phyloP scores from a whole-genome alignment of 768 basidiomycete genomes.

The Kwoniella heveanensis region DNA sequence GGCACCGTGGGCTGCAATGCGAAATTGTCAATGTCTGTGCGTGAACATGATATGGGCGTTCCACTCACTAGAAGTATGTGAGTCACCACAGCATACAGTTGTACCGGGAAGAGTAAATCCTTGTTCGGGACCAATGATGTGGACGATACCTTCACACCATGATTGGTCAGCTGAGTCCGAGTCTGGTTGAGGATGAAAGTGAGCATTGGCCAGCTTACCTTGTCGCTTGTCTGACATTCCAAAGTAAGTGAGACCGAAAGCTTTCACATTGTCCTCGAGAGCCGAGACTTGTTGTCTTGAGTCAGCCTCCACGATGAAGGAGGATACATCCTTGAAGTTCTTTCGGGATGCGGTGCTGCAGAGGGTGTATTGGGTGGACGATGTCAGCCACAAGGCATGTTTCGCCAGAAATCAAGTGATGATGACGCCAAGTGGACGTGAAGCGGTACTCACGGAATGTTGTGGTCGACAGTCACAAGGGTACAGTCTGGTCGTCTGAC shows the following conservation, averaged over 20 bases:
- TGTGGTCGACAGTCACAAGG: constrained; percentile 84
- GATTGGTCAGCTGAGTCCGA: constrained; percentile 5
- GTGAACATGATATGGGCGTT: not conserved
- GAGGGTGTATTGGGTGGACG: not conserved
- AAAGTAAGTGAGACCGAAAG: constrained; percentile 89
- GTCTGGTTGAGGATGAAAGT: not conserved
- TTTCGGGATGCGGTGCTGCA: constrained; percentile 72
- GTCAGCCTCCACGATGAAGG: constrained; percentile 81
- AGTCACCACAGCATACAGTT: constrained; percentile 80
- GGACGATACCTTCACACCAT: constrained; percentile 69
- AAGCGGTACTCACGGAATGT: constrained; percentile 71
- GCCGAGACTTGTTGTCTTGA: constrained; percentile 80
- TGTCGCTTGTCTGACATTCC: constrained; percentile 86
- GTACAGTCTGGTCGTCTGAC: constrained; percentile 87
- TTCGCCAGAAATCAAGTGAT: not conserved
- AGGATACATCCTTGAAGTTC: constrained; percentile 68
- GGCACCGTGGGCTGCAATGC: constrained; percentile 73
- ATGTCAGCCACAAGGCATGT: not conserved
- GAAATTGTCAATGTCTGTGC: not conserved
- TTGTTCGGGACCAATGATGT: constrained; percentile 91
- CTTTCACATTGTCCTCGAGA: constrained; percentile 84
- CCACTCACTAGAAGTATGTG: constrained; percentile 81
- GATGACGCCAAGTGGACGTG: no score
- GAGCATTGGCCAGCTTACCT: constrained; percentile 59
- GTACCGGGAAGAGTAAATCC: constrained; percentile 72